A percentile compares a stretch with the other conserved stretches of the same genome.
Evolutionary conservation across 345 rosid genomes (phyloP).

Genomic region (Cardamine resedifolia): DNA sequence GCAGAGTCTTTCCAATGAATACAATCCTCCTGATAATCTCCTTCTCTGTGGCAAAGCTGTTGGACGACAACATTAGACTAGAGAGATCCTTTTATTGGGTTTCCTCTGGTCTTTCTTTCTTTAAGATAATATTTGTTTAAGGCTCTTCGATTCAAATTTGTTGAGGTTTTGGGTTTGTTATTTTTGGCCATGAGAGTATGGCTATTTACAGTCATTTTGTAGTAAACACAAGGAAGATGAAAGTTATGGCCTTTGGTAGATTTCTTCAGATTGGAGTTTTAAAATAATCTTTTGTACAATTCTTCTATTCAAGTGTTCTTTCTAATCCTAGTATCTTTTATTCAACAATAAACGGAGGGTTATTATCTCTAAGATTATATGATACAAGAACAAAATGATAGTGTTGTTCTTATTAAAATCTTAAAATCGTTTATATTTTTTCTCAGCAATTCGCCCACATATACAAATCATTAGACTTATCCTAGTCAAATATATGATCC

Average conservation of each 20-base stretch:
- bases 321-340: not conserved
- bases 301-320: not conserved
- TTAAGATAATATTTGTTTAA: conserved; percentile 4
- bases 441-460: not conserved
- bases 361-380: too few relatives aligned
- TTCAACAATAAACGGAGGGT: too few relatives aligned
- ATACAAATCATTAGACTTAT: too few relatives aligned
- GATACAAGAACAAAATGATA: too few relatives aligned
- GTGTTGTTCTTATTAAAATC: too few relatives aligned
- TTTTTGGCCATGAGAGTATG: conserved; percentile 50
- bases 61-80: conserved; percentile 51
- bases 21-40: conserved; percentile 68
- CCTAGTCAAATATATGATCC: too few relatives aligned
- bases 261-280: not conserved
- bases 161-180: conserved; percentile 8
- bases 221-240: not conserved
- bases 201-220: conserved; percentile 21
- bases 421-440: too few relatives aligned
- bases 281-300: not conserved
- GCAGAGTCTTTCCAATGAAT: conserved; percentile 66
- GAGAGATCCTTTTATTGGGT: conserved; percentile 2
- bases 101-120: not conserved
- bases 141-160: not conserved
- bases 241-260: conserved; percentile 9
- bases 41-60: conserved; percentile 82